These are phyloP conservation scores for Pyrus pyrifolia DNA, from an alignment of 306 rosid species.

Conservation along the genomic window DNA sequence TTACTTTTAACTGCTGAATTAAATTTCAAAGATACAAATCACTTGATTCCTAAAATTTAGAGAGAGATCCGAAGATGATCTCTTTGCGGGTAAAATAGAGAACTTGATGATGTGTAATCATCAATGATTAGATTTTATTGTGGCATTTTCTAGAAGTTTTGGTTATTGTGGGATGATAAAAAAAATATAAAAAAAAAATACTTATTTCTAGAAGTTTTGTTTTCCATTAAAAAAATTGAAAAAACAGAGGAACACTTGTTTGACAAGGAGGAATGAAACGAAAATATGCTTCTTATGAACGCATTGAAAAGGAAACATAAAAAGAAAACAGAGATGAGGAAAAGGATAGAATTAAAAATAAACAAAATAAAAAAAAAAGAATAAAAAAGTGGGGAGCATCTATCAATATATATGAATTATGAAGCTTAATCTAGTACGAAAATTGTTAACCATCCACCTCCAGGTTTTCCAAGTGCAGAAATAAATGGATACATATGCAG, in stretches of 20 bases:
- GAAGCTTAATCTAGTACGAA: not conserved
- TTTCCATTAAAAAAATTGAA: too few relatives aligned
- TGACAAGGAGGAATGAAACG: not conserved
- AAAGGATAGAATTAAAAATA: not conserved
- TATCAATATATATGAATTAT: not conserved
- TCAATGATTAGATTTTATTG: not conserved
- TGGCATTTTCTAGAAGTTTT: not conserved
- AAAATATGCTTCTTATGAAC: not conserved
- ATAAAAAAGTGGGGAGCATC: not conserved
- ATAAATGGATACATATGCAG: not conserved
- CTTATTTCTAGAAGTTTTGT: too few relatives aligned
- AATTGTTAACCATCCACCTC: not conserved
- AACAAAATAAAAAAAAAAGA: too few relatives aligned
- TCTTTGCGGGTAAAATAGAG: not conserved
- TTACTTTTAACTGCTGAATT: too few relatives aligned
- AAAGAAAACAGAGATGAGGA: not conserved
- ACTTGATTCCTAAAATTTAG: too few relatives aligned
- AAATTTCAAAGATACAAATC: accelerated
- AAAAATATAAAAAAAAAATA: not conserved
- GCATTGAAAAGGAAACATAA: not conserved
- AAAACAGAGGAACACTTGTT: not conserved
- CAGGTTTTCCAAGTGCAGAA: not conserved
- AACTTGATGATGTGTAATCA: not conserved
- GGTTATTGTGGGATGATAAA: not conserved
- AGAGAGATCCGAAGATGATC: accelerated